Percentiles rank a stretch among this genome's conserved stretches.
Conservation (phyloP, 768 basidiomycete species). For the Psilocybe tampanensis region DNA sequence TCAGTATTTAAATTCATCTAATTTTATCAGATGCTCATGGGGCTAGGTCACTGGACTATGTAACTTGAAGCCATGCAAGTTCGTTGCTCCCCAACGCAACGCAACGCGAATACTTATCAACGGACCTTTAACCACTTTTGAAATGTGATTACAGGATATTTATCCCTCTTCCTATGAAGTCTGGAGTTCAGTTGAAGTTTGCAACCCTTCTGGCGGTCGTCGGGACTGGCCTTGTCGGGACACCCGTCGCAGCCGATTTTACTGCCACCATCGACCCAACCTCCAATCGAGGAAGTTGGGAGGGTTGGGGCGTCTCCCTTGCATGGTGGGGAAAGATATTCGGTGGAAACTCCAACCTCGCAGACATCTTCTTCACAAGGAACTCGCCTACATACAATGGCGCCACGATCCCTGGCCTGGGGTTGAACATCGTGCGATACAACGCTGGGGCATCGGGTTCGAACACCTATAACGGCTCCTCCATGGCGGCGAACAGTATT, state of each 20-base stretch:
- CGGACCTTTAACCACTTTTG: no score
- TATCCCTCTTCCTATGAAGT: not conserved
- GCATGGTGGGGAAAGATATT: conserved; percentile 22
- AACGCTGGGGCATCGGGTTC: conserved; percentile 19
- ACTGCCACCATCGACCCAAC: conserved; percentile 16
- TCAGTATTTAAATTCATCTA: no score
- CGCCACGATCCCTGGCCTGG: conserved; percentile 12
- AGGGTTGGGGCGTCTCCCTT: conserved; percentile 21
- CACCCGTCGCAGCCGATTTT: conserved; percentile 10
- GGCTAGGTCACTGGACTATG: no score
- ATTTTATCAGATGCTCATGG: no score
- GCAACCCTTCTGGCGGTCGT: conserved; percentile 4
- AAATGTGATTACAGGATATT: no score
- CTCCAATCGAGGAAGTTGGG: conserved; percentile 17
- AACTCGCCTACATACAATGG: conserved; percentile 13
- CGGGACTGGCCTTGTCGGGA: not conserved
- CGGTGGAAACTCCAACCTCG: conserved; percentile 13
- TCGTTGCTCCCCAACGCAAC: no score
- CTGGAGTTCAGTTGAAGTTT: not conserved
- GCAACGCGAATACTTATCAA: no score
- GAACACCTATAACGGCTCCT: conserved; percentile 14
- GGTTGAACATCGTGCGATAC: conserved; percentile 18
- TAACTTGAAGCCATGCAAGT: no score
- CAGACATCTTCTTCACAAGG: conserved; percentile 18
- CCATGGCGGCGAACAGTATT: conserved; percentile 17